Base-by-base conservation (phyloP, 2,329 filamentous ascomycete genomes). In the Curvularia hawaiiensis region DNA sequence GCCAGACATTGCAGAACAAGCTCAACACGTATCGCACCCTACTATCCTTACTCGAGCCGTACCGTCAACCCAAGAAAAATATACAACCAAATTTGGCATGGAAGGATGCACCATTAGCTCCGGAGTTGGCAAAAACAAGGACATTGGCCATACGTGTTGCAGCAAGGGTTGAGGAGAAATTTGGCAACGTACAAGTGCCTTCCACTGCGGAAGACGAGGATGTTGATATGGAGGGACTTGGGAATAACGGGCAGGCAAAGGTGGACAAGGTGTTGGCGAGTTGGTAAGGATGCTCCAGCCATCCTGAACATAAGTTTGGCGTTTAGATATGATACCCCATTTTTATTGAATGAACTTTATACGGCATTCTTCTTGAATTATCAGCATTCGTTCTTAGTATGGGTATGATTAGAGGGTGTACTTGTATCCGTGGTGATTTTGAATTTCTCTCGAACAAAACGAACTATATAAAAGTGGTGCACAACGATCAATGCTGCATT, bases 21-120 rank as follows among this genome's bases (percentile, higher is more conserved):
- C 58, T 83, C 76, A 61, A 79, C 78, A 51, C 79, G 82, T 66
- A 82, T 76, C 55, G 77, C 70, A 63, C 80, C 26, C 66, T 90
- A 43, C 78, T 82, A 28, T 72, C 72, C 11, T 68, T 85, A 3
- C 72, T 90, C 2, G 78, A 78, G 33, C 85, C 85, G 0, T 82
- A 88, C 52, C 69, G 77, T 30, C 72, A 81, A 26, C 80, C 83
- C 33, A 75, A 67, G 63, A 76, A 63, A 61, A 74, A 62, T 65
- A 75, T 85, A 40, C 89, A 92, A 71, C 83, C 85, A 56, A 91
- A 90, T 69, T 73, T 92, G 3, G 81, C 89, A 1, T 88, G 85
- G 50, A 83, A 84, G 31, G 84, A 88, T 68, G 86, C 87, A 1
- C 83, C 86, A 47, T 73, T 92, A 10, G 88, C 88, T 69, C 79